A percentile compares a stretch with the other conserved stretches of the same genome.
These are phyloP conservation scores for Rhynchospora pubera DNA, from an alignment of 176 grass and related monocot species.

Conservation along the genomic window DNA sequence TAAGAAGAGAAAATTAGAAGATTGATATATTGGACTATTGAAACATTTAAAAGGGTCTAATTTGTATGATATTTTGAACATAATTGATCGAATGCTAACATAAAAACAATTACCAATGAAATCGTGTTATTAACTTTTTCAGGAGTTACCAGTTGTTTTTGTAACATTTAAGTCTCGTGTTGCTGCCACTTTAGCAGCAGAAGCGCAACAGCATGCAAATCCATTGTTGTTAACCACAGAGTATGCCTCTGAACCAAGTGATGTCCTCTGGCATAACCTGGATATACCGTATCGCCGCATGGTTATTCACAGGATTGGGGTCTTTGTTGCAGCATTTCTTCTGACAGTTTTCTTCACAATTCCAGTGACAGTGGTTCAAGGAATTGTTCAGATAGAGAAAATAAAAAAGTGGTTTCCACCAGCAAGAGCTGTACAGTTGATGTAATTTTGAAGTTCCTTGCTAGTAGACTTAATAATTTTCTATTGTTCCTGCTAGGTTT, in stretches of 20 bases:
- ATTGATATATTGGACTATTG: not conserved
- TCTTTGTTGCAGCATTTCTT: slow-evolving; percentile 49
- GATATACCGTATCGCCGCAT: slow-evolving; percentile 47
- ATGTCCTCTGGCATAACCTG: slow-evolving; percentile 65
- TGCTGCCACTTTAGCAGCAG: slow-evolving; percentile 57
- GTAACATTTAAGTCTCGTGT: slow-evolving; percentile 72
- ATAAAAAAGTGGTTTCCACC: slow-evolving; percentile 76
- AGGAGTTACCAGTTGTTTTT: slow-evolving; percentile 84
- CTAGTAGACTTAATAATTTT: not conserved
- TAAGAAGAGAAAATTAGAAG: not conserved
- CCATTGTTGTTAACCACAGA: slow-evolving; percentile 57
- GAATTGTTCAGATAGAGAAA: slow-evolving; percentile 83
- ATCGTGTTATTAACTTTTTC: slow-evolving; percentile 11
- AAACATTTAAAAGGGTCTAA: not conserved
- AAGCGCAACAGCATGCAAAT: slow-evolving; percentile 60
- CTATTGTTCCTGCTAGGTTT: not conserved
- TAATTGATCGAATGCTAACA: too few species aligned
- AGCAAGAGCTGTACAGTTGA: slow-evolving; percentile 67
- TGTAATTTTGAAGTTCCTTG: slow-evolving; percentile 28
- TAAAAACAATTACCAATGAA: too few species aligned
- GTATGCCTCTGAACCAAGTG: slow-evolving; percentile 64
- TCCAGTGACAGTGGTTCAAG: slow-evolving; percentile 76
- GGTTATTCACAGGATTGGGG: slow-evolving; percentile 39
- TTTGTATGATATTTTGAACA: not conserved
- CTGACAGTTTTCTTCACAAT: slow-evolving; percentile 73